Evolutionary conservation across 139 green algal genomes (phyloP).

Genomic region (Micromonas commoda): DNA sequence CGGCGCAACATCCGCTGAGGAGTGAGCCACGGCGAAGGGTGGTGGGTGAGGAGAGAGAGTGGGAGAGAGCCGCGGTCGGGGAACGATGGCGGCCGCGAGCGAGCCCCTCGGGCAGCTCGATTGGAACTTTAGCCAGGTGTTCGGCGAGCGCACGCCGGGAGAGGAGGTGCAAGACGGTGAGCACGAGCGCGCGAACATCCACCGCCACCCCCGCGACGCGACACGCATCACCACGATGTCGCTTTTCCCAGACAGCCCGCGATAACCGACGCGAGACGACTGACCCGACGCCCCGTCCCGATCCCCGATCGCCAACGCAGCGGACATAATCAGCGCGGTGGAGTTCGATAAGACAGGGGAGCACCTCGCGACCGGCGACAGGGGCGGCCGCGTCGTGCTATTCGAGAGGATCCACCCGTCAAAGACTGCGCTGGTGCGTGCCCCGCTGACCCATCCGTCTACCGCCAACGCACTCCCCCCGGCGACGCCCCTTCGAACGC

Average conservation of each 20-base stretch:
- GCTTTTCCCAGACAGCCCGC: too few species aligned
- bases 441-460: too few species aligned
- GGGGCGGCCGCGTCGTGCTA: slow-evolving; percentile 90
- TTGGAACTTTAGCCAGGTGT: slow-evolving; percentile 94
- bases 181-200: slow-evolving; percentile 17
- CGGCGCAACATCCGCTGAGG: too few species aligned
- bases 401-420: slow-evolving; percentile 71
- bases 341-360: slow-evolving; percentile 90
- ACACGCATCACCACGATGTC: not conserved
- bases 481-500: too few species aligned
- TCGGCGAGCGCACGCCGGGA: slow-evolving; percentile 83
- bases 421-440: slow-evolving; percentile 7
- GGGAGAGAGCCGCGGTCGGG: too few species aligned
- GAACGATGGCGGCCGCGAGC: not conserved
- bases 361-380: slow-evolving; percentile 90
- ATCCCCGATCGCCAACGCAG: slow-evolving; percentile 49
- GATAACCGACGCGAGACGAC: too few species aligned
- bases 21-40: too few species aligned
- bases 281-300: too few species aligned
- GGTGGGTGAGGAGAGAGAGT: too few species aligned
- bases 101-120: slow-evolving; percentile 43
- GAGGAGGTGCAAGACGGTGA: slow-evolving; percentile 94
- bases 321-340: slow-evolving; percentile 96
- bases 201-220: not conserved
- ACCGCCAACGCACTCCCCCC: too few species aligned